Conservation (phyloP, 805 yeast species). For the Tetrapisispora taiwanensis region DNA sequence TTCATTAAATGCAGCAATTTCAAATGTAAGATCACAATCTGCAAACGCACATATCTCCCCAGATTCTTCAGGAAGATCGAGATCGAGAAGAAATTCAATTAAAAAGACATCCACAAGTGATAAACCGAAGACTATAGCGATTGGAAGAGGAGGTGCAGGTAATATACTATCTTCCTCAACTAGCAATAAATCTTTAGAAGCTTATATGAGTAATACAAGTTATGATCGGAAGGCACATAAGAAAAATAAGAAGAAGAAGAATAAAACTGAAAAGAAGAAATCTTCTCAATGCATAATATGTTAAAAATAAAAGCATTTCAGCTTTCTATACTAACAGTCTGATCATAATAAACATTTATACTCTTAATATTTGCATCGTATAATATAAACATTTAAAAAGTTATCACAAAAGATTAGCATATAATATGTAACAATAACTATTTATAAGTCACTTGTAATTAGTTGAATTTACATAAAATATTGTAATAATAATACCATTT, state of each 20-base stretch:
- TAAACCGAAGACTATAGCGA: slow-evolving; percentile 11
- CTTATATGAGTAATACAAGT: slow-evolving; percentile 1
- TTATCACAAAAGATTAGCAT: neutral
- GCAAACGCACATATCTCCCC: neutral
- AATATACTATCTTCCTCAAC: slow-evolving; percentile 25
- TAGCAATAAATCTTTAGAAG: slow-evolving; percentile 6
- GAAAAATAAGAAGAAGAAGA: slow-evolving; percentile 6
- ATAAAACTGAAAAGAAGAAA: slow-evolving; percentile 2
- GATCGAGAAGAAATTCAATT: slow-evolving; percentile 1
- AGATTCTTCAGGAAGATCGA: neutral
- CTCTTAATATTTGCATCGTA: neutral
- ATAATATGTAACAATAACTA: no score
- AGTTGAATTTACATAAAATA: no score
- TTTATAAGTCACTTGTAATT: no score
- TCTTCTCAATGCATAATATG: neutral
- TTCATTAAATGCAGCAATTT: slow-evolving; percentile 4
- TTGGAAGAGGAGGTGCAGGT: slow-evolving; percentile 31
- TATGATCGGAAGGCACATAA: slow-evolving; percentile 5
- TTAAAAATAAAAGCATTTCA: neutral
- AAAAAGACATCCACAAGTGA: neutral
- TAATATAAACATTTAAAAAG: neutral
- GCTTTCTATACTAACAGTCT: neutral
- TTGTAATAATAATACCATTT: no score
- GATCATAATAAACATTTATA: neutral
- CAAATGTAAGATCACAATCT: slow-evolving; percentile 1